phyloP scores from a whole-genome alignment of 805 yeast genomes.

The Ogataea kodamae region DNA sequence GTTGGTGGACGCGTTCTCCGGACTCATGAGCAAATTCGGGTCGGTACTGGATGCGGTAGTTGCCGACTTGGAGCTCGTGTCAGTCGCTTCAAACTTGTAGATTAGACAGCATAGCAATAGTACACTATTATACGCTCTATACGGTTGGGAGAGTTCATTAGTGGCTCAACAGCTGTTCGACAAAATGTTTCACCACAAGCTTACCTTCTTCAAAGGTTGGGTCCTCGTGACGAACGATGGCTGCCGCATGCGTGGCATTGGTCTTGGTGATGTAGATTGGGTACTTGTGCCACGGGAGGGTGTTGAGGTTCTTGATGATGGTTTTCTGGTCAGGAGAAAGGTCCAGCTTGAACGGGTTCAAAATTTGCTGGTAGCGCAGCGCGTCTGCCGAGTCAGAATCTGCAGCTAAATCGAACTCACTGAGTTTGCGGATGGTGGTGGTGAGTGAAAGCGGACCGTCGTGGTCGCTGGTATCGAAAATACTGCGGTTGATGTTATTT shows the following conservation, averaged over 20 bases:
- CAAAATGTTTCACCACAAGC: slow-evolving; percentile 61
- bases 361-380: slow-evolving; percentile 13
- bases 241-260: slow-evolving; percentile 74
- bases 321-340: slow-evolving; percentile 43
- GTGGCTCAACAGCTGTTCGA: slow-evolving; percentile 39
- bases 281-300: slow-evolving; percentile 61
- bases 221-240: slow-evolving; percentile 61
- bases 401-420: slow-evolving; percentile 24
- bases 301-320: slow-evolving; percentile 57
- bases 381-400: slow-evolving; percentile 6
- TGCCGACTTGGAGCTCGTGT: slow-evolving; percentile 28
- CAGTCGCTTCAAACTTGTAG: slow-evolving; percentile 1
- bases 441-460: slow-evolving; percentile 23
- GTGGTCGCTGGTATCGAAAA: slow-evolving; percentile 28
- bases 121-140: neutral
- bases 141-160: no score
- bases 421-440: slow-evolving; percentile 29
- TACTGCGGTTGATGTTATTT: slow-evolving; percentile 21
- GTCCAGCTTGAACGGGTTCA: slow-evolving; percentile 33
- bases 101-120: neutral
- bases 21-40: slow-evolving; percentile 26
- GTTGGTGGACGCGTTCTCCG: slow-evolving; percentile 18
- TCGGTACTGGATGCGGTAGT: slow-evolving; percentile 30
- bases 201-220: slow-evolving; percentile 67
- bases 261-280: slow-evolving; percentile 69